Evolutionary conservation across 352 stramenopile genomes (phyloP).

Genomic region (Globisporangium rhizosaccharum): DNA sequence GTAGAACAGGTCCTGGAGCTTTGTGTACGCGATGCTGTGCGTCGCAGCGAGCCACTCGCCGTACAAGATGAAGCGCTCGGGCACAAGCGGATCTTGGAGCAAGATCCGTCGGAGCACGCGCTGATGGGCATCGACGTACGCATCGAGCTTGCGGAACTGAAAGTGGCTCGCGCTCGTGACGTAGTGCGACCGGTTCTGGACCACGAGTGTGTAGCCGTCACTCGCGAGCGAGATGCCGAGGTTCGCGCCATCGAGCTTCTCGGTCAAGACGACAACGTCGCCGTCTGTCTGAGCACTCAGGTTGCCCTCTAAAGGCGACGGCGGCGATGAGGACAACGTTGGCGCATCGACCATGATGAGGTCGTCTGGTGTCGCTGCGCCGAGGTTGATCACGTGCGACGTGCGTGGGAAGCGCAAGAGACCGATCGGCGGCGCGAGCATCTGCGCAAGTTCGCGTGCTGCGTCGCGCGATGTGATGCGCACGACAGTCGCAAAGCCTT

Average conservation of each 20-base stretch:
- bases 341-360: slow-evolving; percentile 21
- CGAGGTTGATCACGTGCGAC: slow-evolving; percentile 48
- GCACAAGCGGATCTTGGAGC: slow-evolving; percentile 40
- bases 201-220: slow-evolving; percentile 38
- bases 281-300: slow-evolving; percentile 2
- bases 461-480: slow-evolving; percentile 47
- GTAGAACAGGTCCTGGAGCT: slow-evolving; percentile 62
- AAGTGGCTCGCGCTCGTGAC: slow-evolving; percentile 46
- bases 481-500: slow-evolving; percentile 51
- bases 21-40: slow-evolving; percentile 77
- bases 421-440: slow-evolving; percentile 30
- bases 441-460: slow-evolving; percentile 23
- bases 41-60: slow-evolving; percentile 78
- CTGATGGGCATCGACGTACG: slow-evolving; percentile 41
- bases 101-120: slow-evolving; percentile 40
- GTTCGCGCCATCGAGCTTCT: slow-evolving; percentile 87
- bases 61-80: slow-evolving; percentile 69
- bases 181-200: slow-evolving; percentile 77
- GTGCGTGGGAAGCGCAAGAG: slow-evolving; percentile 63
- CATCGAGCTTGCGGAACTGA: slow-evolving; percentile 64
- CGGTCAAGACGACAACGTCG: slow-evolving; percentile 48
- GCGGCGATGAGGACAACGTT: not conserved
- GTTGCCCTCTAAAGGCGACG: not conserved
- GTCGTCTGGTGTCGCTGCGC: slow-evolving; percentile 52
- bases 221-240: slow-evolving; percentile 64